Evolutionary conservation across 129 eudicot species (phyloP), one percentile per base, ranked within the genome.

Genomic region (Lactuca saligna): DNA sequence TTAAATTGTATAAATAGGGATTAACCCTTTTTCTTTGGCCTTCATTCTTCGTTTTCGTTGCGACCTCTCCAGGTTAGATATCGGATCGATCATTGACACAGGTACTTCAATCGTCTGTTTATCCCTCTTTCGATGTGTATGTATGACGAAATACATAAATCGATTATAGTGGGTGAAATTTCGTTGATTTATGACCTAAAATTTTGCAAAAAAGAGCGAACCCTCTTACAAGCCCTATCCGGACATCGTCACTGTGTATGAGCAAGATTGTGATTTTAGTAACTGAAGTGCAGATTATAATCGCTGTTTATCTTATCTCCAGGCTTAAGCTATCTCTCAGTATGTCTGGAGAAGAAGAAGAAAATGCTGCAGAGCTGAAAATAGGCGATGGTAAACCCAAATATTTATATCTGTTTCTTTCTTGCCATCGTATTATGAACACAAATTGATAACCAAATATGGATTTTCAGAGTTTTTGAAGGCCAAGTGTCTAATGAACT

Each of bases 401-500:
- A 41, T 6, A 17, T 39, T 62, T 44, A 46, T 29, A 14, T 72
- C 69, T 37, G 14, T 1, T 51, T 17, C 25, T 15, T 51, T 57
- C 1, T 44, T 13, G 20, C 12, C 0, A 34, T 15, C 25, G 56
- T 75, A 17, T 48, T 15, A 25, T 61, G 12, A 46, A 11, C n/a
- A 46, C 51, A 46, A 46, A 63, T 57, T 65, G 66, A 60, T 58
- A 11, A 34, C 16, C 56, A 31, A 4, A 1, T 39, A 7, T 68
- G 33, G 11, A 64, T 81, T 69, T 65, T 29, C 83, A 85, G 99
- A 94, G 72, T 94, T 94, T 79, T 17, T 94, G 78, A 94, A 94
- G 85, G 99, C 99, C 50, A 94, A 94, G 77, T 90, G 97, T 69
- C 60, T 94, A n/a, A 94, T 90, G 97, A 94, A 94, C 33, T 84